Base-by-base conservation (phyloP, 805 yeast genomes). In the Wickerhamomyces chambardii region DNA sequence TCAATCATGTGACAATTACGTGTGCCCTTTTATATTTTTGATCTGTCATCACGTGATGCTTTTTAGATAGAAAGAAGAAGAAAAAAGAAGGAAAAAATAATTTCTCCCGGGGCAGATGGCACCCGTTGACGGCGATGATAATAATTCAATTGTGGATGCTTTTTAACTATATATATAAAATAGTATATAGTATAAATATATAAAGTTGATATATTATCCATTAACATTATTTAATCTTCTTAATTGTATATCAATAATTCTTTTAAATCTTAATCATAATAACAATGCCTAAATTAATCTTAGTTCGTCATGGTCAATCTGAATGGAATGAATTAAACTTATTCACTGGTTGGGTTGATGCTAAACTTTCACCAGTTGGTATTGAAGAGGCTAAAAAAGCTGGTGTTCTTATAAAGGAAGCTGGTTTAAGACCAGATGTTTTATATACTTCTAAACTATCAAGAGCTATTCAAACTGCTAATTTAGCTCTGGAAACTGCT, bases 321-420 rank as follows among this genome's bases (percentile, higher is more conserved):
- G 97, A 85, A 66, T 89, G 97, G 97, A 89, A 89, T 68, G 95
- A 86, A 67, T 85, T 86, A 74, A 90, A 89, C 77, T 74, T 89
- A 51, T 89, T 89, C 82, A 89, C 97, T 64, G 97, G 97, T 59
- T 89, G 97, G 97, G 97, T 90, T 45, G 97, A 89, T 65, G 95
- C 86, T 51, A 70, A 75, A 56, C 75, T 89, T 61, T 78, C 90
- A 36, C 87, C 72, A 43, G 65, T 73, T 51, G 97, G 97, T 66
- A 76, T 72, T 61, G 73, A 79, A 61, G 97, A 89, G 72, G 97
- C 97, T 51, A 70, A 69, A 50, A 80, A 84, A 62, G 97, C 97
- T 48, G 97, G 97, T 66, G 86, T 78, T 61, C 71, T 90, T 60
- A 72, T 89, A 60, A 83, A 79, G 64, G 94, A 86, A 63, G 78